Evolutionary conservation across 2,329 filamentous ascomycete genomes (phyloP), one percentile per base, ranked within the genome.

Genomic region (Coleophoma eucalyptorum): DNA sequence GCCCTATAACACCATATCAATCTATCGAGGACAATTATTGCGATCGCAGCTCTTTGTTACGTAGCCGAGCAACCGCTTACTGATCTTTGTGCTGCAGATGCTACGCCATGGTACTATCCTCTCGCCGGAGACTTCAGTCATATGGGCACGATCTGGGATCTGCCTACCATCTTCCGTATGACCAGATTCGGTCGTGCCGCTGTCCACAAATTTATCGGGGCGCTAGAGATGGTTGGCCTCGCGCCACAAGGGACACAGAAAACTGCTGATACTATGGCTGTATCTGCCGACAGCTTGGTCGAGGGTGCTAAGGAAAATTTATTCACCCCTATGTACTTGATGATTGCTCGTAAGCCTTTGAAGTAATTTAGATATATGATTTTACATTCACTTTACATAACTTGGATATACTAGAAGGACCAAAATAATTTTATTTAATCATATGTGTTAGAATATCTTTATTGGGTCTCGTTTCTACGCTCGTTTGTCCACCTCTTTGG

Each of bases 271-370:
- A 91, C 88, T 64, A 73, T 97, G 63, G 91, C 88, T 5, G 65
- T 84, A 52, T 92, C 90, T 32, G 91, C 83, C 11, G 92, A 97
- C 70, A 87, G 83, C 62, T 76, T 97, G 46, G 92, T 96, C 19
- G 90, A 89, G 43, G 93, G 93, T 71, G 93, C 85, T 34, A 82
- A 84, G 69, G 79, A 92, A 75, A 88, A 96, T 70, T 80, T 97
- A n/a, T 97, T 97, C 74, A 97, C 93, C 1, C 93, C 93, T 50
- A 97, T 97, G 93, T 97, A 96, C 74, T 77, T 97, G 66, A 97
- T 97, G 90, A 83, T 97, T 53, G 93, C 84, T 54, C 84, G 89
- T 72, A 97, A 97, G 79, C 90, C 93, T 45, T 42, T 55, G 26
- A 51, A 49, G 12, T 51, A 49, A n/a, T n/a, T n/a, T n/a, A n/a